A percentile compares a stretch with the other conserved stretches of the same genome.
These are phyloP conservation scores for Guyanaporus albipodus DNA, from an alignment of 768 basidiomycete genomes.

Conservation along the genomic window DNA sequence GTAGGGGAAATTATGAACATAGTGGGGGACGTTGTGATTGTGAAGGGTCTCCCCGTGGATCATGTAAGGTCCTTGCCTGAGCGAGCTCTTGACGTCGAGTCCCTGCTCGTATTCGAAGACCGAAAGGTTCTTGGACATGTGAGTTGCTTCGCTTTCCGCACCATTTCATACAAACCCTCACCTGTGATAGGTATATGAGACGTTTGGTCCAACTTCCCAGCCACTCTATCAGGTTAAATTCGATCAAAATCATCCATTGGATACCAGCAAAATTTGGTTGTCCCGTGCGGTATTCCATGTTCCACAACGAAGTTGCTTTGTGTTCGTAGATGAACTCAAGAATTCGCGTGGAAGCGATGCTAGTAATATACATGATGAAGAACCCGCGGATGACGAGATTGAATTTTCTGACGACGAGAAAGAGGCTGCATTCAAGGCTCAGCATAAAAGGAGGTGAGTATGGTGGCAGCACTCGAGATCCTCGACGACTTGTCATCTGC, in stretches of 20 bases:
- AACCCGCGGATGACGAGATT: constrained; percentile 82
- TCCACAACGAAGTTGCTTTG: constrained; percentile 74
- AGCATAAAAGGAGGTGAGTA: constrained; percentile 56
- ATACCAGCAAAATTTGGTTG: constrained; percentile 49
- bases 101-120: constrained; percentile 86
- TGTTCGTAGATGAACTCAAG: constrained; percentile 72
- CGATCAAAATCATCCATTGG: constrained; percentile 58
- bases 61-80: constrained; percentile 46
- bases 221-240: constrained; percentile 90
- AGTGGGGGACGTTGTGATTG: constrained; percentile 66
- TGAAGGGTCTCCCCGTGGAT: constrained; percentile 55
- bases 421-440: constrained; percentile 68
- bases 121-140: constrained; percentile 88
- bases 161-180: constrained; percentile 16
- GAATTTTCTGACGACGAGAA: constrained; percentile 97
- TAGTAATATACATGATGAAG: constrained; percentile 92
- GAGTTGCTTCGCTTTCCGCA: constrained; percentile 32
- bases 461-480: not conserved
- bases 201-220: constrained; percentile 89
- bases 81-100: constrained; percentile 80
- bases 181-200: constrained; percentile 74
- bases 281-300: constrained; percentile 78
- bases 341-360: constrained; percentile 86
- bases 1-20: constrained; percentile 79
- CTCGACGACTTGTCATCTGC: constrained; percentile 3